Conservation (phyloP, 1,284 basidiomycete genomes). For the Rhodotorula sp. region DNA sequence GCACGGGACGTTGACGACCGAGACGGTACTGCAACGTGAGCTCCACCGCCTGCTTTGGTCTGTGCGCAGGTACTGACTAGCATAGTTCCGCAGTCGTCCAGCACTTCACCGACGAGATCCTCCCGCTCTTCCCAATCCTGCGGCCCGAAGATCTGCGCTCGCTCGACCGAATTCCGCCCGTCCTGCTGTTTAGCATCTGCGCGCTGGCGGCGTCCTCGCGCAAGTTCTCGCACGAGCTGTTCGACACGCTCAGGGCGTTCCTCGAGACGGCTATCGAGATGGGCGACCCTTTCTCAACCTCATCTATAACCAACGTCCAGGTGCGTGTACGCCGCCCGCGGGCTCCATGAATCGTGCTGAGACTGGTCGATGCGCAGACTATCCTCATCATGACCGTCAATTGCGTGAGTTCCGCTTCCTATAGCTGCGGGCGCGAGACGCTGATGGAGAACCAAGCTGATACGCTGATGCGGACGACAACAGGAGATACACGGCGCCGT, state of each 20-base stretch:
- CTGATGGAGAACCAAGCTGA: too few relatives aligned
- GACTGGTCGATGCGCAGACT: background rate
- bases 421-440: too few relatives aligned
- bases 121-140: background rate
- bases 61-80: background rate
- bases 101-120: background rate
- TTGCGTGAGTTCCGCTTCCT: too few relatives aligned
- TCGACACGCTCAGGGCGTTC: background rate
- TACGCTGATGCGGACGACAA: too few relatives aligned
- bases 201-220: background rate
- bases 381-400: background rate
- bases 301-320: background rate
- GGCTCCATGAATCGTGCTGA: too few relatives aligned
- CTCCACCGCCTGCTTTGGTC: background rate
- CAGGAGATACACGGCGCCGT: background rate
- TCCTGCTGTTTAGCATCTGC: slow-evolving; percentile 1
- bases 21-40: background rate
- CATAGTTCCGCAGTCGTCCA: background rate
- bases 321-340: background rate
- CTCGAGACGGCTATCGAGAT: slow-evolving; percentile 8
- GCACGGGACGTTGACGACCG: background rate
- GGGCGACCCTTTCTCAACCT: background rate
- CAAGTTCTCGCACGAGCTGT: background rate
- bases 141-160: background rate
- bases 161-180: background rate